These are phyloP conservation scores for Phytophthora ramorum DNA, from an alignment of 352 stramenopile genomes.

Conservation along the genomic window DNA sequence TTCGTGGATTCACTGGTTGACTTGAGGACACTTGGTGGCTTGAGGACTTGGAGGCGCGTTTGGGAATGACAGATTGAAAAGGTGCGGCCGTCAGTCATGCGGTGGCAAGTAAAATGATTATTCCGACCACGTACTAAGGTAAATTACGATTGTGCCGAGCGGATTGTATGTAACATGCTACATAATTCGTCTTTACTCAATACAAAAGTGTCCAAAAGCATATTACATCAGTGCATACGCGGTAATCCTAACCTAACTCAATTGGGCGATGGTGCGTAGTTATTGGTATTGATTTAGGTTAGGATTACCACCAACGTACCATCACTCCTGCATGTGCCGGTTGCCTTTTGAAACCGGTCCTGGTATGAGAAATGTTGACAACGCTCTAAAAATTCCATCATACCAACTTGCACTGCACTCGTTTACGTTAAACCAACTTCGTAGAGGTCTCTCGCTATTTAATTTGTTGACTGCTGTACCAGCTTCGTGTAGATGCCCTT, in stretches of 20 bases:
- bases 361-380: too few relatives aligned
- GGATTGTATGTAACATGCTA: too few relatives aligned
- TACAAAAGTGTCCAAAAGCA: too few relatives aligned
- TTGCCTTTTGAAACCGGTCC: too few relatives aligned
- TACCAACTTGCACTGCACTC: background rate
- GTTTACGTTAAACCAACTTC: too few relatives aligned
- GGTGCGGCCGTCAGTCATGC: background rate
- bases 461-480: slow-evolving; percentile 16
- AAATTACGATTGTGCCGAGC: background rate
- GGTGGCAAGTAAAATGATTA: background rate
- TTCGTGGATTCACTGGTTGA: background rate
- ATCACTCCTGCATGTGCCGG: background rate
- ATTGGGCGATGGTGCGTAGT: too few relatives aligned
- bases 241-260: too few relatives aligned
- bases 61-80: background rate
- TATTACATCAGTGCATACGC: too few relatives aligned
- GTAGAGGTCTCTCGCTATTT: too few relatives aligned
- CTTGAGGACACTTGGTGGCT: too few relatives aligned
- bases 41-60: background rate
- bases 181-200: too few relatives aligned
- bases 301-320: background rate
- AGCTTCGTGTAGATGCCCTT: slow-evolving; percentile 40
- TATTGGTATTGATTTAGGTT: background rate
- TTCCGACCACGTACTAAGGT: background rate
- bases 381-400: too few relatives aligned